Percentiles rank a stretch among this genome's conserved stretches.
These are phyloP conservation scores for Cladorrhinum sp. DNA, from an alignment of 2,329 filamentous ascomycete species.

Conservation along the genomic window DNA sequence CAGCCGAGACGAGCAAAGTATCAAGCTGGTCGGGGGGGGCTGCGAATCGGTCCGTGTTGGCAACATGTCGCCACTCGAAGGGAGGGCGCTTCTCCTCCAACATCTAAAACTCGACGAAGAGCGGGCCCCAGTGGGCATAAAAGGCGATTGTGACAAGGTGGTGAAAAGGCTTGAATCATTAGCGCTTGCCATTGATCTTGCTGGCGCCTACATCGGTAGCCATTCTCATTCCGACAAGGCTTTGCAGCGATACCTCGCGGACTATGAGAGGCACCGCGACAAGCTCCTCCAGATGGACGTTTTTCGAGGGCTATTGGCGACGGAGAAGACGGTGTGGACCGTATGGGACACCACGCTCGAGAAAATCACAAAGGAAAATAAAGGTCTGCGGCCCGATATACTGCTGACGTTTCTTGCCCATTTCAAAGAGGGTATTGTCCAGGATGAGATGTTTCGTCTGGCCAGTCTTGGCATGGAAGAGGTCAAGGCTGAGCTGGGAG, in stretches of 20 bases:
- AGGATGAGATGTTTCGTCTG: conserved; percentile 18
- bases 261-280: conserved; percentile 12
- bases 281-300: conserved; percentile 8
- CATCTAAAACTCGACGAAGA: no score
- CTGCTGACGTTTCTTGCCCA: conserved; percentile 16
- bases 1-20: conserved; percentile 7
- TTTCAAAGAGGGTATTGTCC: conserved; percentile 14
- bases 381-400: neutral
- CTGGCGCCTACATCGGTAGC: no score
- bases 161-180: no score
- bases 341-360: conserved; percentile 18
- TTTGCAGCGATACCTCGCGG: conserved; percentile 5
- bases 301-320: conserved; percentile 4
- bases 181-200: no score
- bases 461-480: conserved; percentile 4
- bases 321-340: conserved; percentile 18
- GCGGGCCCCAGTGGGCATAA: no score
- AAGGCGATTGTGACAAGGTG: no score
- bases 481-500: conserved; percentile 5
- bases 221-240: no score
- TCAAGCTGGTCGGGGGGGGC: no score
- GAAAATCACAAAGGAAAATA: conserved; percentile 12
- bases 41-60: no score
- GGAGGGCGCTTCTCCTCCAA: no score
- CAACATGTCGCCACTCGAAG: no score